Conservation (phyloP, 306 rosid species). For the Pachyrhizus erosus region DNA sequence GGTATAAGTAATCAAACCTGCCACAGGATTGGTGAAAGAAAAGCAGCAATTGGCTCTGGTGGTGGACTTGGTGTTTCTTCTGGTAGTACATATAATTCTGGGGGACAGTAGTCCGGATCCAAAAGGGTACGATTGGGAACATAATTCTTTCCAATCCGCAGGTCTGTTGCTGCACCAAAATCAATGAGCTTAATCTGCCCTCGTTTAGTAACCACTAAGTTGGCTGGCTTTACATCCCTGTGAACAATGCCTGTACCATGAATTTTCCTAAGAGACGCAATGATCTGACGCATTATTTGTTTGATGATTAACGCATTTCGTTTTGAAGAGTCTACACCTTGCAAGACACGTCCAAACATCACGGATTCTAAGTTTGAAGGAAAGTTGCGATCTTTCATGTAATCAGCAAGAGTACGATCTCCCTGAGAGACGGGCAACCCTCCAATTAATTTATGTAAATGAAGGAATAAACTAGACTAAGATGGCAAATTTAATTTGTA, state of each 20-base stretch:
- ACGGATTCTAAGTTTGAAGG: slow-evolving; percentile 84
- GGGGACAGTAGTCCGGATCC: slow-evolving; percentile 94
- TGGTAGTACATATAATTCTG: slow-evolving; percentile 86
- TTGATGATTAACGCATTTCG: slow-evolving; percentile 90
- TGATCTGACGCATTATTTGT: slow-evolving; percentile 91
- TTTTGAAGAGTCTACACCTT: slow-evolving; percentile 68
- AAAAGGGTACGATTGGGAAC: slow-evolving; percentile 69
- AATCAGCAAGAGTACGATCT: slow-evolving; percentile 81
- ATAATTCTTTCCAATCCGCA: slow-evolving; percentile 93
- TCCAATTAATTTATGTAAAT: slow-evolving; percentile 33
- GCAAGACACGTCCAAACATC: slow-evolving; percentile 91
- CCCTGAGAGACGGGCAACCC: slow-evolving; percentile 65
- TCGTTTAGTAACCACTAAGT: slow-evolving; percentile 80
- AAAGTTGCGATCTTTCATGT: slow-evolving; percentile 80
- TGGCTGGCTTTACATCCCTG: slow-evolving; percentile 92
- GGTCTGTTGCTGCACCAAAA: slow-evolving; percentile 96
- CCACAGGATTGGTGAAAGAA: slow-evolving; percentile 90
- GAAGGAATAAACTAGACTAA: slow-evolving; percentile 16
- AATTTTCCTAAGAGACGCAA: slow-evolving; percentile 84
- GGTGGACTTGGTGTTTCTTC: slow-evolving; percentile 98
- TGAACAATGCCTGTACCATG: slow-evolving; percentile 94
- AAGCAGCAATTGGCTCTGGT: slow-evolving; percentile 89
- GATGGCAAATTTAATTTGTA: slow-evolving; percentile 18
- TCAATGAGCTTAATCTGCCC: slow-evolving; percentile 92
- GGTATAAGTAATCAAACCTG: slow-evolving; percentile 67